Percentiles rank a stretch among this genome's conserved stretches.
These are phyloP conservation scores for Pleurotus giganteus DNA, from an alignment of 768 basidiomycete species.

Conservation along the genomic window DNA sequence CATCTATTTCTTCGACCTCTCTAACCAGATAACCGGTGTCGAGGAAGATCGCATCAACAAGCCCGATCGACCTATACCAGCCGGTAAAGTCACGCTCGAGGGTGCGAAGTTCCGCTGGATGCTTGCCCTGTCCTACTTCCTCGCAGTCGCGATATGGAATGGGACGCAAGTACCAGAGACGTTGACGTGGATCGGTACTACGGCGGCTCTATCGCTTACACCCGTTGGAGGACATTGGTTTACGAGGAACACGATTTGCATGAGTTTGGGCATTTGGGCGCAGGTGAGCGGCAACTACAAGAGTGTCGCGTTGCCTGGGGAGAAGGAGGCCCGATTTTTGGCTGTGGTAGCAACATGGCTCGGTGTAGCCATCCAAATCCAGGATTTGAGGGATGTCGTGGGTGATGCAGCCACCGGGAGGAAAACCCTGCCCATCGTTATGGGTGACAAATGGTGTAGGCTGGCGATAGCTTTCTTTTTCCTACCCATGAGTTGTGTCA, in stretches of 20 bases:
- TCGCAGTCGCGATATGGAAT: constrained; percentile 7
- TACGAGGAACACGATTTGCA: constrained; percentile 13
- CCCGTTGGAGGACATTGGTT: constrained; percentile 18
- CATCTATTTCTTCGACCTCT: constrained; percentile 19
- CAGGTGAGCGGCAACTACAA: constrained; percentile 13
- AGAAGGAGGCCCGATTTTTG: background rate
- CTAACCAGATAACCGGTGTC: constrained; percentile 19
- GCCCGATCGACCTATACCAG: constrained; percentile 20
- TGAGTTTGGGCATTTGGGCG: constrained; percentile 17
- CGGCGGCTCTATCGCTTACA: constrained; percentile 13
- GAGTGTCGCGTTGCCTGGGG: constrained; percentile 2
- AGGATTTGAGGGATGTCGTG: constrained; percentile 16
- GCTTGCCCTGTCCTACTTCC: constrained; percentile 7
- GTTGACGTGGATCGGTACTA: constrained; percentile 13
- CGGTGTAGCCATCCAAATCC: constrained; percentile 10
- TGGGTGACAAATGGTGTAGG: constrained; percentile 11
- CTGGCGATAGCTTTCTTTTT: constrained; percentile 10
- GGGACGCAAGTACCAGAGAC: constrained; percentile 8
- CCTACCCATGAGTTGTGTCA: constrained; percentile 5
- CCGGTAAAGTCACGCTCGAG: constrained; percentile 17
- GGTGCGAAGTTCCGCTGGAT: constrained; percentile 16
- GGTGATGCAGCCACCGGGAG: constrained; percentile 15
- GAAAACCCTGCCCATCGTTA: constrained; percentile 14
- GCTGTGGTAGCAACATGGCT: constrained; percentile 12
- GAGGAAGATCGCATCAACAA: constrained; percentile 22